Percentiles rank a stretch among this genome's conserved stretches.
These are phyloP conservation scores for Lepiota brunneoincarnata DNA, from an alignment of 768 basidiomycete genomes.

Conservation along the genomic window DNA sequence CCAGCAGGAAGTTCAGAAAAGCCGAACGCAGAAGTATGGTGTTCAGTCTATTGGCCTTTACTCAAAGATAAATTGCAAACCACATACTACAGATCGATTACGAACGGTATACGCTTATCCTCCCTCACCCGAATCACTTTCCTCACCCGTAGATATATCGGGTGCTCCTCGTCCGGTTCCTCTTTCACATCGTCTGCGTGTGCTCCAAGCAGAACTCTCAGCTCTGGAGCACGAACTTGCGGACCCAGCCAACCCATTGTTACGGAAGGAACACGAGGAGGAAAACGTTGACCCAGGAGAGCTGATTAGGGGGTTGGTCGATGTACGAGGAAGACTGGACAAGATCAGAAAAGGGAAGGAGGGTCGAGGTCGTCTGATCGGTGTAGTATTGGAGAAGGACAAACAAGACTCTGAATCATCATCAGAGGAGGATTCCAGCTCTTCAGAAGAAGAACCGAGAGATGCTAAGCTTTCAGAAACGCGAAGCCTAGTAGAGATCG, in stretches of 20 bases:
- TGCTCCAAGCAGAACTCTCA: constrained; percentile 73
- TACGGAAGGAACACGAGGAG: constrained; percentile 57
- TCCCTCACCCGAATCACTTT: constrained; percentile 54
- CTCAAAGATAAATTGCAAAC: background rate
- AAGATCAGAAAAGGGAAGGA: constrained; percentile 65
- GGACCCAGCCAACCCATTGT: constrained; percentile 71
- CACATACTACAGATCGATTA: constrained; percentile 36
- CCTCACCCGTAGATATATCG: constrained; percentile 34
- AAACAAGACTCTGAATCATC: constrained; percentile 16
- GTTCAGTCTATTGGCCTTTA: constrained; percentile 14
- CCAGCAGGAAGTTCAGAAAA: constrained; percentile 65
- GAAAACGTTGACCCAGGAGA: constrained; percentile 69
- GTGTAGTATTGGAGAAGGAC: constrained; percentile 45
- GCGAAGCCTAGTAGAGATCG: constrained; percentile 67
- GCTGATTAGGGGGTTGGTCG: constrained; percentile 74
- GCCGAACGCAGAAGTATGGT: constrained; percentile 64
- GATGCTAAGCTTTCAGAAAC: constrained; percentile 33
- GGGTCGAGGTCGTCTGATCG: constrained; percentile 63
- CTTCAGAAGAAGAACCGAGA: constrained; percentile 5
- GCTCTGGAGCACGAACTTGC: constrained; percentile 82
- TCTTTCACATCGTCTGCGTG: constrained; percentile 57
- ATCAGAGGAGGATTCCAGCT: constrained; percentile 1
- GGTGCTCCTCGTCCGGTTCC: constrained; percentile 35
- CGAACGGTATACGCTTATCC: constrained; percentile 69
- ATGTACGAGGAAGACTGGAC: constrained; percentile 66